phyloP scores from a whole-genome alignment of 179 eudicot genomes.

The Drosera spatulata region DNA sequence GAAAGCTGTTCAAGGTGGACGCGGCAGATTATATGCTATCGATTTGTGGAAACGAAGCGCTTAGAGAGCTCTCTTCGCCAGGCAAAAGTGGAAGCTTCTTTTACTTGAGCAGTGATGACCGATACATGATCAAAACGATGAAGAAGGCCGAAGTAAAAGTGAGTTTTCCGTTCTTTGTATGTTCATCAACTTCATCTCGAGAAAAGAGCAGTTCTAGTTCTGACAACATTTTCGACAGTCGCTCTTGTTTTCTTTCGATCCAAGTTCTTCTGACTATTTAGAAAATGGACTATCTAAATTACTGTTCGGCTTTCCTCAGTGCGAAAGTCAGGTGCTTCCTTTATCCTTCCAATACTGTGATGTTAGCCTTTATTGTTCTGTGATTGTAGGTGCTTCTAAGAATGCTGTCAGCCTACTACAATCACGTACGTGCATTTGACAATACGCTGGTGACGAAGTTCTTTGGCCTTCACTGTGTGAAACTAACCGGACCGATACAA shows the following conservation, averaged over 20 bases:
- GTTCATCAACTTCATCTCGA: no score
- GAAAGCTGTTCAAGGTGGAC: constrained; percentile 91
- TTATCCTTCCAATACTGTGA: no score
- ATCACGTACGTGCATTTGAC: constrained; percentile 70
- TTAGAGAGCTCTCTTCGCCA: constrained; percentile 84
- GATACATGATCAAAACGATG: no score
- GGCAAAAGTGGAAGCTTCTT: constrained; percentile 57
- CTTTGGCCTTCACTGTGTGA: constrained; percentile 88
- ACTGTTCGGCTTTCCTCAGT: neutral
- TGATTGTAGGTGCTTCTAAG: constrained; percentile 56
- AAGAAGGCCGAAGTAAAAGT: constrained; percentile 91
- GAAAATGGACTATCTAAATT: no score
- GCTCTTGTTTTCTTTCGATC: neutral
- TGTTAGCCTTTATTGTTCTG: neutral
- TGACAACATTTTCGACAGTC: no score
- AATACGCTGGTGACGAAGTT: constrained; percentile 79
- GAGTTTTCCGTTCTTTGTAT: neutral
- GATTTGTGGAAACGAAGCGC: constrained; percentile 82
- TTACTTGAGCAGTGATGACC: no score
- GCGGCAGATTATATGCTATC: constrained; percentile 93
- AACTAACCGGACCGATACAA: constrained; percentile 61
- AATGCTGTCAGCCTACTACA: constrained; percentile 80
- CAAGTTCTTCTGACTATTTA: neutral
- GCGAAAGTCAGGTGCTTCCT: neutral
- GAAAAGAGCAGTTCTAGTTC: no score